These are phyloP conservation scores for Plasmodium chabaudi DNA, from an alignment of 169 alveolate species.

Conservation along the genomic window DNA sequence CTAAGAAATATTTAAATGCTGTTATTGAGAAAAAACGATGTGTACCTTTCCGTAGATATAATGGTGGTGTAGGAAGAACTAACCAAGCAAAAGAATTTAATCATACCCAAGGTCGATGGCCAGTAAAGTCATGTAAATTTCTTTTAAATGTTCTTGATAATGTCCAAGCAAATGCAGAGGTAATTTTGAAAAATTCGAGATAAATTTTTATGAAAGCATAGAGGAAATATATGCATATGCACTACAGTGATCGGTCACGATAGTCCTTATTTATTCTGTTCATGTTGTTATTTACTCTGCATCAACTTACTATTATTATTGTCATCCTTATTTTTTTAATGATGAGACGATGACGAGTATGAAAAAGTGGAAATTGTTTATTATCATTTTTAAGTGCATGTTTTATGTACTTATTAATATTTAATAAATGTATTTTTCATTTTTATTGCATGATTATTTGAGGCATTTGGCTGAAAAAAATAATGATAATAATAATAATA, in stretches of 20 bases:
- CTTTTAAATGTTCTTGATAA: conserved; percentile 93
- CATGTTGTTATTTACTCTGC: too few relatives aligned
- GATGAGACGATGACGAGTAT: conserved; percentile 78
- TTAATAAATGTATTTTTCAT: conserved; percentile 48
- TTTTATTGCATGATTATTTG: conserved; percentile 82
- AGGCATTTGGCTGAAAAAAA: conserved; percentile 87
- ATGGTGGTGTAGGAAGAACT: conserved; percentile 98
- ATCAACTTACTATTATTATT: background rate
- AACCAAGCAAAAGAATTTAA: conserved; percentile 97
- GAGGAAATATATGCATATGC: conserved; percentile 78
- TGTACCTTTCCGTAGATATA: conserved; percentile 96
- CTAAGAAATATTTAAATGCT: conserved; percentile 94
- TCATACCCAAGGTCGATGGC: conserved; percentile 98
- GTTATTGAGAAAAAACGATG: conserved; percentile 97
- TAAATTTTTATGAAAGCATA: conserved; percentile 18
- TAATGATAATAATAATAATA: conserved; percentile 20
- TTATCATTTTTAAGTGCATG: conserved; percentile 74
- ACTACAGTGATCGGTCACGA: conserved; percentile 11
- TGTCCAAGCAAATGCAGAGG: conserved; percentile 97
- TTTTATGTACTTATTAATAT: conserved; percentile 79
- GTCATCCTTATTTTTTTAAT: conserved; percentile 41
- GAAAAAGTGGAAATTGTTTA: conserved; percentile 74
- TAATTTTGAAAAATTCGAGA: conserved; percentile 28
- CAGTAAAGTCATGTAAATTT: conserved; percentile 96
- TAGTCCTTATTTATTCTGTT: too few relatives aligned